Conservation (phyloP, 352 stramenopile genomes). For the Aphanomyces cochlioides region DNA sequence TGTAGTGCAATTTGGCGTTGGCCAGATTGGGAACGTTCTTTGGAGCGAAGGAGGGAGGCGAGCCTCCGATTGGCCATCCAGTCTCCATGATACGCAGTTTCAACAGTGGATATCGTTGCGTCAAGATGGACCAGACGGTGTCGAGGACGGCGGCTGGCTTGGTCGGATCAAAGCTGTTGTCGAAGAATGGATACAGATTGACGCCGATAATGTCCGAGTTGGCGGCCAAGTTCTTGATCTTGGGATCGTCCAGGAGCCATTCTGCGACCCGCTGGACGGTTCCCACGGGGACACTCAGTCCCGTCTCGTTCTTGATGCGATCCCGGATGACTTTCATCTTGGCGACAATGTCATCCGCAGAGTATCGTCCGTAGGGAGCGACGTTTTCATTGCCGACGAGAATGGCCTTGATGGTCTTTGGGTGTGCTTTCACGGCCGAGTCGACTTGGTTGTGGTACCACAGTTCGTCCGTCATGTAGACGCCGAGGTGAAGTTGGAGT, state of each 20-base stretch:
- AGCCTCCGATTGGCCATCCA: slow-evolving; percentile 30
- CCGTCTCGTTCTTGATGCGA: slow-evolving; percentile 32
- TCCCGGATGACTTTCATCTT: slow-evolving; percentile 38
- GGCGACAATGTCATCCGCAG: slow-evolving; percentile 35
- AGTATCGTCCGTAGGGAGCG: slow-evolving; percentile 29
- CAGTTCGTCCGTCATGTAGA: slow-evolving; percentile 47
- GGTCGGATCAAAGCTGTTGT: slow-evolving; percentile 29
- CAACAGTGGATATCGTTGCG: slow-evolving; percentile 34
- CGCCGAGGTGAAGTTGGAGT: slow-evolving; percentile 38
- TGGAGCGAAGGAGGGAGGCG: slow-evolving; percentile 14
- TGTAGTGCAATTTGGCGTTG: slow-evolving; percentile 33
- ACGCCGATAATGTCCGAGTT: slow-evolving; percentile 38
- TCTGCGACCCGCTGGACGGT: slow-evolving; percentile 55
- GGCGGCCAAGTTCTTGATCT: no score
- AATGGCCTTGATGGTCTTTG: slow-evolving; percentile 44
- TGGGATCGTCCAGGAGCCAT: slow-evolving; percentile 35
- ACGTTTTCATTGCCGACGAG: slow-evolving; percentile 54
- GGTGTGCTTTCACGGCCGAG: slow-evolving; percentile 43
- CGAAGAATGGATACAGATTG: slow-evolving; percentile 45
- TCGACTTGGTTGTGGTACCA: slow-evolving; percentile 48
- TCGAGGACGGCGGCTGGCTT: slow-evolving; percentile 31
- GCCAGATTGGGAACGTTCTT: slow-evolving; percentile 39
- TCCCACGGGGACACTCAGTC: slow-evolving; percentile 46
- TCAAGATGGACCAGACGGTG: slow-evolving; percentile 37
- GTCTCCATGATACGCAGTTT: slow-evolving; percentile 41